Percentiles rank a stretch among this genome's conserved stretches.
Evolutionary conservation across 2,329 filamentous ascomycete genomes (phyloP).

Genomic region (Fusarium kyushuense): DNA sequence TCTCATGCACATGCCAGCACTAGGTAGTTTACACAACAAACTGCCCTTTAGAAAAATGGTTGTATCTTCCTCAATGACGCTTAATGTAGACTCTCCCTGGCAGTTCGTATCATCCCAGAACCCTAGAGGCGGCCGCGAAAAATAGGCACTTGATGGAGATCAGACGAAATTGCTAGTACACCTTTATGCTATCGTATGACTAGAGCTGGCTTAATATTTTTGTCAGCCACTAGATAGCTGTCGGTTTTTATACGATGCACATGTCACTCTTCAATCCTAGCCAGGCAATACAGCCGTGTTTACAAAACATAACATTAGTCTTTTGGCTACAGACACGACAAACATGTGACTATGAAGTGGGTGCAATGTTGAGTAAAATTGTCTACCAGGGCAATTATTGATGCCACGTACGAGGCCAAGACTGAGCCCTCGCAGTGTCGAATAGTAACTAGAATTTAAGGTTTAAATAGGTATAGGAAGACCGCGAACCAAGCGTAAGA

Average conservation of each 20-base stretch:
- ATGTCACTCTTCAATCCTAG: no score
- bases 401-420: constrained; percentile 39
- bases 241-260: no score
- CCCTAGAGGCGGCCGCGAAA: not conserved
- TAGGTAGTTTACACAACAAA: not conserved
- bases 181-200: no score
- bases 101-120: constrained; percentile 17
- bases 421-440: constrained; percentile 38
- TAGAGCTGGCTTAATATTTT: no score
- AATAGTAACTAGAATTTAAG: constrained; percentile 48
- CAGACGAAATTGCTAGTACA: no score
- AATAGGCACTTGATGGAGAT: no score
- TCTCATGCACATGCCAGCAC: not conserved
- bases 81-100: not conserved
- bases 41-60: not conserved
- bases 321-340: not conserved
- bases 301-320: not conserved
- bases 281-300: no score
- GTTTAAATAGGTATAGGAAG: constrained; percentile 37
- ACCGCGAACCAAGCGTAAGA: constrained; percentile 37
- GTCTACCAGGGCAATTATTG: constrained; percentile 52
- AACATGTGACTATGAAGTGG: not conserved
- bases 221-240: no score
- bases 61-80: not conserved
- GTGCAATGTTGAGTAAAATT: constrained; percentile 52